Evolutionary conservation across 2,329 filamentous ascomycete species (phyloP).

Genomic region (Monascus ruber): DNA sequence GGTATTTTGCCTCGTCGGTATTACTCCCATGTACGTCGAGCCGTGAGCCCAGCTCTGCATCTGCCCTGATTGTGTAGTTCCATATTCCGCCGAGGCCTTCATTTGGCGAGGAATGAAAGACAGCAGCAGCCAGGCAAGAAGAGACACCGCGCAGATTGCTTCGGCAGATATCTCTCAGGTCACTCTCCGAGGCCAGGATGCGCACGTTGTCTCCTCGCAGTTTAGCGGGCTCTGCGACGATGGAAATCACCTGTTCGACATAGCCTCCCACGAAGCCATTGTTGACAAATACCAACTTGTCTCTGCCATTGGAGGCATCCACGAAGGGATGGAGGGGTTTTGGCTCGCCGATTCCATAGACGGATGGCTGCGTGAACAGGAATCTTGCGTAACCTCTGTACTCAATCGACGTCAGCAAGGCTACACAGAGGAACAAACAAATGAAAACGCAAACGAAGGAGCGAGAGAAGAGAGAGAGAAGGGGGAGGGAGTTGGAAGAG

Average conservation of each 20-base stretch:
- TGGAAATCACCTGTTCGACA: slow-evolving; percentile 59
- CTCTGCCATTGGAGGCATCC: slow-evolving; percentile 49
- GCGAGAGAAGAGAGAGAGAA: no score
- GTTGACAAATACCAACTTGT: slow-evolving; percentile 69
- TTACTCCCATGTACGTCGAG: slow-evolving; percentile 53
- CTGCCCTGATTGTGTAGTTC: slow-evolving; percentile 78
- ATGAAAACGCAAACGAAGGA: no score
- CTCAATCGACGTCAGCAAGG: slow-evolving; percentile 11
- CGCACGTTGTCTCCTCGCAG: slow-evolving; percentile 37
- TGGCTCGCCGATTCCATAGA: slow-evolving; percentile 59
- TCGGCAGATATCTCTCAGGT: slow-evolving; percentile 52
- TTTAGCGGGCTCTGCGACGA: slow-evolving; percentile 47
- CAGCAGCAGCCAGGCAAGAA: slow-evolving; percentile 59
- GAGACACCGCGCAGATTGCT: slow-evolving; percentile 56
- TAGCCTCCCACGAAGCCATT: slow-evolving; percentile 57
- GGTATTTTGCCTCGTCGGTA: slow-evolving; percentile 68
- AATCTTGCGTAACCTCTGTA: slow-evolving; percentile 60
- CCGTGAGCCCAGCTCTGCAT: slow-evolving; percentile 55
- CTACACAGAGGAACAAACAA: no score
- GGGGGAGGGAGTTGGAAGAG: neutral
- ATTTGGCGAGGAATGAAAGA: slow-evolving; percentile 63
- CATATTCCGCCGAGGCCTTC: slow-evolving; percentile 58
- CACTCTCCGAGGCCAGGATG: slow-evolving; percentile 43
- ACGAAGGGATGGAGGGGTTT: slow-evolving; percentile 52
- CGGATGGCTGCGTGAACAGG: slow-evolving; percentile 66